Evolutionary conservation across 23 red algal genomes (phyloP), one percentile per base, ranked within the genome.

Genomic region (Gracilaria gracilis): DNA sequence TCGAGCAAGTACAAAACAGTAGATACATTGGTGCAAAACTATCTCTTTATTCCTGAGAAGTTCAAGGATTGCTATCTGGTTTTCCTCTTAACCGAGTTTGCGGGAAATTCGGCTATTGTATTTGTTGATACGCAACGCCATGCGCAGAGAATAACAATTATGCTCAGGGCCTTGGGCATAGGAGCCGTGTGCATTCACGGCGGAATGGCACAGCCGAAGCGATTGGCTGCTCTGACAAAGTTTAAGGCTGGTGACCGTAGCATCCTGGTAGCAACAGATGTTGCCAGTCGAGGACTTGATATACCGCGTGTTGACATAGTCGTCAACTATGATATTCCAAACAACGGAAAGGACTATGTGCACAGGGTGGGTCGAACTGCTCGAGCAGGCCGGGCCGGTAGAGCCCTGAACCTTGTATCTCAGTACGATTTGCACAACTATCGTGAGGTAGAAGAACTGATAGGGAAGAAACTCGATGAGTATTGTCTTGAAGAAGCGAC

Each of bases 401-500:
- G 94, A n/a, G 97, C 97, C 21, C 62, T 99, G 4, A 99, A 93
- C 66, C 83, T 99, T 40, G 97, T 99, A 16, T 95, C 94, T 9
- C 97, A 99, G 92, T 99, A 99, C 75, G 97, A 99, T 57, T 75
- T 99, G 32, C 94, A 99, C 49, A 86, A 93, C 31, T 99, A 91
- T 82, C 93, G 93, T 54, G 78, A 85, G n/a, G 97, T 99, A 20
- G 97, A 99, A 92, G 85, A 94, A 57, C 79, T 96, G 29, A 96
- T 99, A 61, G 94, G 95, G n/a, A 95, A 96, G 82, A 95, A 95
- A 70, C 93, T 99, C 24, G 94, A 96, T 31, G 81, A 48, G 0
- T 96, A 91, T 85, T 58, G 81, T 15, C 55, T 75, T 50, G 91
- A 99, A 54, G 90, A 94, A 72, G 79, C 67, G 23, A 90, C 88